A percentile compares a stretch with the other conserved stretches of the same genome.
phyloP scores from a whole-genome alignment of 1,139 yeast genomes.

The Meyerozyma carpophila region DNA sequence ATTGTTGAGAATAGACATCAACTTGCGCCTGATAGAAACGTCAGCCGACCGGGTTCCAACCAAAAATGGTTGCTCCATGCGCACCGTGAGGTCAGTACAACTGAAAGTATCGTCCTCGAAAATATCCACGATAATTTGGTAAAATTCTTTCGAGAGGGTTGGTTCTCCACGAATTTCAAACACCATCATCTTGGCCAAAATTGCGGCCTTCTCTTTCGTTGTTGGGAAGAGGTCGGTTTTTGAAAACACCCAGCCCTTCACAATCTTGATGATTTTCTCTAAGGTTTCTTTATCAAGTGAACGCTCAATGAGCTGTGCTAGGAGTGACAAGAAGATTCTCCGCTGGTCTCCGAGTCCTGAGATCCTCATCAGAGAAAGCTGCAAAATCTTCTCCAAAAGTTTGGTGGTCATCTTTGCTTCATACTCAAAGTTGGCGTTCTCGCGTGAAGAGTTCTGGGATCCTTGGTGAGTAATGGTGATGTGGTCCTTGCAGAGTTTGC shows the following conservation, averaged over 20 bases:
- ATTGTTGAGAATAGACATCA: conserved; percentile 75
- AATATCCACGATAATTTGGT: conserved; percentile 80
- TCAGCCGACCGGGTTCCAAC: conserved; percentile 88
- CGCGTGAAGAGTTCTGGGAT: conserved; percentile 27
- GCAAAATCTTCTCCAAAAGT: conserved; percentile 69
- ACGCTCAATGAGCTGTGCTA: conserved; percentile 88
- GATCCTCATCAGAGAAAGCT: conserved; percentile 75
- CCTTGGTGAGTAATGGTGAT: conserved; percentile 62
- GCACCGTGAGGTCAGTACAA: conserved; percentile 84
- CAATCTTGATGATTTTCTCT: conserved; percentile 70
- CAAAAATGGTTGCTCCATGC: conserved; percentile 95
- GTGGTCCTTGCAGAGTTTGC: conserved; percentile 85
- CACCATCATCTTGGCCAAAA: conserved; percentile 88
- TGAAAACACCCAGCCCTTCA: conserved; percentile 86
- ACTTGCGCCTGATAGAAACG: conserved; percentile 64
- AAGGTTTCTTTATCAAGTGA: conserved; percentile 75
- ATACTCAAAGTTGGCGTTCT: conserved; percentile 40
- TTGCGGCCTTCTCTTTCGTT: conserved; percentile 92
- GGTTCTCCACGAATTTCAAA: conserved; percentile 86
- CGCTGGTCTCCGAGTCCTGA: conserved; percentile 89
- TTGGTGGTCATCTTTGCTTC: conserved; percentile 79
- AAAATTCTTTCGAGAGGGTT: conserved; percentile 73
- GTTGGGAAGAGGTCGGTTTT: conserved; percentile 86
- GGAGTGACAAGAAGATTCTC: conserved; percentile 74
- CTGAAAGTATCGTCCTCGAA: conserved; percentile 78